phyloP scores from a whole-genome alignment of 2,329 filamentous ascomycete genomes.

The Fusarium sp. region DNA sequence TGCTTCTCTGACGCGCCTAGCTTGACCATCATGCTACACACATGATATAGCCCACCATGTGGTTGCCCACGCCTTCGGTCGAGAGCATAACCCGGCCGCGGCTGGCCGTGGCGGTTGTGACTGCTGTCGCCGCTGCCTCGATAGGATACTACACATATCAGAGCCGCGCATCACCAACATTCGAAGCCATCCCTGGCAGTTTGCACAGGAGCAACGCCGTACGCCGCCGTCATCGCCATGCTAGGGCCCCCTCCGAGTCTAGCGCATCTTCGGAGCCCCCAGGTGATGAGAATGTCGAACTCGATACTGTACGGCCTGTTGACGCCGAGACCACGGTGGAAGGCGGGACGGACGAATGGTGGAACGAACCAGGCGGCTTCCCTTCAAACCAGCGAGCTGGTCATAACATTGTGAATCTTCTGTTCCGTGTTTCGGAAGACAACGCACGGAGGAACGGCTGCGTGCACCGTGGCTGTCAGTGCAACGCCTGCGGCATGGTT shows the following conservation, averaged over 20 bases:
- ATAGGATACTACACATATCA: constrained; percentile 70
- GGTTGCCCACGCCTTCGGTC: constrained; percentile 61
- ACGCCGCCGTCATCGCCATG: constrained; percentile 60
- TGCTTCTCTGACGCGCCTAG: constrained; percentile 15
- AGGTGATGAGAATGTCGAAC: constrained; percentile 59
- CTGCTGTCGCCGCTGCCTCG: constrained; percentile 67
- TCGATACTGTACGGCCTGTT: constrained; percentile 44
- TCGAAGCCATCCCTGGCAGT: constrained; percentile 45
- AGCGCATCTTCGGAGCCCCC: constrained; percentile 56
- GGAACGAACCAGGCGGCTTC: constrained; percentile 57
- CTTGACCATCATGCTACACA: constrained; percentile 49
- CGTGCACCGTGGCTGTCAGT: constrained; percentile 91
- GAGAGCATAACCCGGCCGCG: constrained; percentile 67
- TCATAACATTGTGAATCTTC: constrained; percentile 84
- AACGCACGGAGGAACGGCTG: constrained; percentile 89
- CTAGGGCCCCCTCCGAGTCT: constrained; percentile 53
- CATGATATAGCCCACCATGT: constrained; percentile 55
- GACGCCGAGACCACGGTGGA: constrained; percentile 56
- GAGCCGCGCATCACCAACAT: constrained; percentile 43
- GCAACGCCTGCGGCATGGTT: constrained; percentile 87
- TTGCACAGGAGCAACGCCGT: constrained; percentile 77
- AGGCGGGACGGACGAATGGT: constrained; percentile 63
- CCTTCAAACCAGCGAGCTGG: constrained; percentile 66
- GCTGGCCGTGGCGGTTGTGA: constrained; percentile 66
- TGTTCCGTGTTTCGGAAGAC: constrained; percentile 95